These are phyloP conservation scores for Monosporascus cannonballus DNA, from an alignment of 2,329 filamentous ascomycete species.

Conservation along the genomic window DNA sequence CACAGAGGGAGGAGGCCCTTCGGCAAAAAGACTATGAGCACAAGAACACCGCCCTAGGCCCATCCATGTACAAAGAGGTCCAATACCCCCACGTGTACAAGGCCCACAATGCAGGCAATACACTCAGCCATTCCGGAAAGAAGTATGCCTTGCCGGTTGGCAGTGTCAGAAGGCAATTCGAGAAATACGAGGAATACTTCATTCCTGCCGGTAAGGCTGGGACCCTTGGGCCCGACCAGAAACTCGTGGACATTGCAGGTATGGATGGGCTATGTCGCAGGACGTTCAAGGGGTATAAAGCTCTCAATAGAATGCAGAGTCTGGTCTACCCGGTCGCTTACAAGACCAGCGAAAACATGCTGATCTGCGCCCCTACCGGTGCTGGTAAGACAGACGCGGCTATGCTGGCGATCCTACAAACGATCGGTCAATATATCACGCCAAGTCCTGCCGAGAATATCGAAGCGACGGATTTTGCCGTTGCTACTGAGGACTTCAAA, in stretches of 20 bases:
- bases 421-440: slow-evolving; percentile 75
- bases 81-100: slow-evolving; percentile 94
- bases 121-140: slow-evolving; percentile 69
- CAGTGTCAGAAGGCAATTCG: slow-evolving; percentile 60
- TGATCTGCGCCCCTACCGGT: slow-evolving; percentile 96
- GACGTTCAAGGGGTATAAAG: slow-evolving; percentile 93
- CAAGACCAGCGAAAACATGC: slow-evolving; percentile 95
- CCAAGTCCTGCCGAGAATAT: slow-evolving; percentile 75
- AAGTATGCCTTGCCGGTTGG: slow-evolving; percentile 79
- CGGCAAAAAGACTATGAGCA: slow-evolving; percentile 73
- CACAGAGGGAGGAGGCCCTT: slow-evolving; percentile 74
- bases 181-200: slow-evolving; percentile 83
- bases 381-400: slow-evolving; percentile 98
- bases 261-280: slow-evolving; percentile 82
- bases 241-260: slow-evolving; percentile 70
- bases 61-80: slow-evolving; percentile 64
- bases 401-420: slow-evolving; percentile 91
- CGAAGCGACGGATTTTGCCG: slow-evolving; percentile 69
- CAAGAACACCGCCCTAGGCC: slow-evolving; percentile 67
- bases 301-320: slow-evolving; percentile 96
- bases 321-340: slow-evolving; percentile 93
- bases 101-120: slow-evolving; percentile 76
- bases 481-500: slow-evolving; percentile 87
- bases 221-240: slow-evolving; percentile 63
- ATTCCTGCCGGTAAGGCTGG: slow-evolving; percentile 81